phyloP scores from a whole-genome alignment of 148 eudicot species.

The Rhododendron kiyosumense region DNA sequence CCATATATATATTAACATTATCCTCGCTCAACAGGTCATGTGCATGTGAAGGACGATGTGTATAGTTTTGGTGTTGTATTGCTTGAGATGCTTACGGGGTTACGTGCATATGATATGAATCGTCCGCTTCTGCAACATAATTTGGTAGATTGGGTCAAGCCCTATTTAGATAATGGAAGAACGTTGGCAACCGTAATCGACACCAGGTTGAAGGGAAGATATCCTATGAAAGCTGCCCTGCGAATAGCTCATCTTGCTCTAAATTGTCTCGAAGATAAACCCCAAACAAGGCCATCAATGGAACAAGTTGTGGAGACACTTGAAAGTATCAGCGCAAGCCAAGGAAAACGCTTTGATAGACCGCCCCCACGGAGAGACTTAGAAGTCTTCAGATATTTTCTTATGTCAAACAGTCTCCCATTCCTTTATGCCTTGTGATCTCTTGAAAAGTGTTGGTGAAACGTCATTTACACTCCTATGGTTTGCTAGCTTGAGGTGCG shows the following conservation, averaged over 20 bases:
- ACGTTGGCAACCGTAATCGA: slow-evolving; percentile 66
- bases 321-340: no score
- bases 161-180: slow-evolving; percentile 32
- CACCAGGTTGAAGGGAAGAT: slow-evolving; percentile 55
- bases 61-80: slow-evolving; percentile 81
- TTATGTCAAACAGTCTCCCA: no score
- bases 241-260: not conserved
- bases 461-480: no score
- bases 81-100: slow-evolving; percentile 46
- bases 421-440: no score
- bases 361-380: no score
- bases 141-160: slow-evolving; percentile 11
- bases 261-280: not conserved
- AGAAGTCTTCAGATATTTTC: no score
- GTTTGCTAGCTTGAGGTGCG: no score
- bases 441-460: no score
- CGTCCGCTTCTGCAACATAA: slow-evolving; percentile 10
- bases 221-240: slow-evolving; percentile 21
- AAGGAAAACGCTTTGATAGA: no score
- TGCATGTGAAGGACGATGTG: slow-evolving; percentile 73
- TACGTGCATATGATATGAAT: slow-evolving; percentile 10
- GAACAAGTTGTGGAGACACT: not conserved
- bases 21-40: slow-evolving; percentile 47
- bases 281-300: not conserved
- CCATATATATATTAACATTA: not conserved